Evolutionary conservation across 2,329 filamentous ascomycete genomes (phyloP).

Genomic region (Domatiomyces catenatus): DNA sequence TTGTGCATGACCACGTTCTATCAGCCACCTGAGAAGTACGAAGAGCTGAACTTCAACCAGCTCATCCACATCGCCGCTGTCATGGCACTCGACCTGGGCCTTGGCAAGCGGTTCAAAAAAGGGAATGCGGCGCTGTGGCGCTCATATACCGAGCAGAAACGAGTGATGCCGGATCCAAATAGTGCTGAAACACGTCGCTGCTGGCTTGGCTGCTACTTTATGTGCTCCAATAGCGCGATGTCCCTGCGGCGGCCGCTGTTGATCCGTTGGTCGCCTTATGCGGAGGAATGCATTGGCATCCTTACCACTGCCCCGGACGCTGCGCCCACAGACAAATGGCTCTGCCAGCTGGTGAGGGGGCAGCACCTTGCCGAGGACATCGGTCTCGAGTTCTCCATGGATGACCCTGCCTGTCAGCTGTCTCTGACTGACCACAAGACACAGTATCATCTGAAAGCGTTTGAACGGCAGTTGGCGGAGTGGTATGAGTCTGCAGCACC

Average conservation of each 20-base stretch:
- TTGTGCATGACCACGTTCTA: slow-evolving; percentile 71
- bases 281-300: slow-evolving; percentile 45
- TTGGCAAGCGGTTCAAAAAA: slow-evolving; percentile 42
- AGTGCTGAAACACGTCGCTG: slow-evolving; percentile 42
- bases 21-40: slow-evolving; percentile 63
- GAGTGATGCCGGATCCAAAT: slow-evolving; percentile 30
- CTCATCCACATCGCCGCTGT: slow-evolving; percentile 65
- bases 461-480: slow-evolving; percentile 49
- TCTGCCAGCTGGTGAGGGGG: slow-evolving; percentile 44
- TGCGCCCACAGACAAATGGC: slow-evolving; percentile 38
- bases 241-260: slow-evolving; percentile 43
- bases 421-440: slow-evolving; percentile 47
- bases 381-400: slow-evolving; percentile 48
- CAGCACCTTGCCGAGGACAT: slow-evolving; percentile 54
- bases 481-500: slow-evolving; percentile 41
- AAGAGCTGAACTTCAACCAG: slow-evolving; percentile 82
- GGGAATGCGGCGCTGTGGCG: slow-evolving; percentile 24
- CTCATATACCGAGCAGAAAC: slow-evolving; percentile 26
- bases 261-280: slow-evolving; percentile 46
- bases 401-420: slow-evolving; percentile 41
- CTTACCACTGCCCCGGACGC: slow-evolving; percentile 42
- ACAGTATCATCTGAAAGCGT: slow-evolving; percentile 48
- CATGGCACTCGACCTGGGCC: slow-evolving; percentile 70
- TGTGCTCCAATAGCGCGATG: slow-evolving; percentile 43
- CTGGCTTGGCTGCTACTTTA: slow-evolving; percentile 47